Base-by-base conservation (phyloP, 108 stramenopile genomes). In the Mediolabrus comicus region DNA sequence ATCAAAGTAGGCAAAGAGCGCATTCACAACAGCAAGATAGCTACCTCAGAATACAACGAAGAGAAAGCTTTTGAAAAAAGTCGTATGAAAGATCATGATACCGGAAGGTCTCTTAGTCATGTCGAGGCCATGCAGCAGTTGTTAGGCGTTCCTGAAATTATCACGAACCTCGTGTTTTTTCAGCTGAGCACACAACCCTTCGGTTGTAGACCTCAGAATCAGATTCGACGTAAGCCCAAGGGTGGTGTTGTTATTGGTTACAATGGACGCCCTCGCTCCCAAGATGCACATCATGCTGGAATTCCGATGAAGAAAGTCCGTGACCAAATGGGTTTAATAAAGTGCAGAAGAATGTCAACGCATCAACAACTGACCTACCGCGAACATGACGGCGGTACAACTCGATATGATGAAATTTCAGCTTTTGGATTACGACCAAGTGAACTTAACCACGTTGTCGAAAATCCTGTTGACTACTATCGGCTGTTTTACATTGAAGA, bases 11-110 rank as follows among this genome's bases (percentile, higher is more conserved):
- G 27, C 1, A 39, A 62, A 62, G 39, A 38, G 46, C n/a, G 36
- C 19, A 36, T 72, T 2, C 60, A 62, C 25, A 72, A 72, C 34
- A 72, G 60, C 12, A 72, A 72, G 52, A 72, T 72, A 3, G 3
- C 54, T 3, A 38, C 56, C 35, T 62, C 61, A 17, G 25, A 53
- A 9, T 16, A 53, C 16, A 53, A 72, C n/a, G 53, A 62, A 16
- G 25, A 55, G 1, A 62, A 53, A 10, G 61, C 60, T 17, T 39
- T 35, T 22, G 53, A 53, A 14, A 17, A 53, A 26, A 54, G 35
- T n/a, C 25, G 53, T 1, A 38, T 10, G 19, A 43, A 43, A 25
- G 22, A 64, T 22, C 62, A 43, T 33, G 54, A 54, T 0, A 32
- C 36, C 10, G 63, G 63, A 0, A 41, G 63, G 1, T 35, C 14